Evolutionary conservation across 148 eudicot genomes (phyloP), one percentile per base, ranked within the genome.

Genomic region (Salicornia ramosissima): DNA sequence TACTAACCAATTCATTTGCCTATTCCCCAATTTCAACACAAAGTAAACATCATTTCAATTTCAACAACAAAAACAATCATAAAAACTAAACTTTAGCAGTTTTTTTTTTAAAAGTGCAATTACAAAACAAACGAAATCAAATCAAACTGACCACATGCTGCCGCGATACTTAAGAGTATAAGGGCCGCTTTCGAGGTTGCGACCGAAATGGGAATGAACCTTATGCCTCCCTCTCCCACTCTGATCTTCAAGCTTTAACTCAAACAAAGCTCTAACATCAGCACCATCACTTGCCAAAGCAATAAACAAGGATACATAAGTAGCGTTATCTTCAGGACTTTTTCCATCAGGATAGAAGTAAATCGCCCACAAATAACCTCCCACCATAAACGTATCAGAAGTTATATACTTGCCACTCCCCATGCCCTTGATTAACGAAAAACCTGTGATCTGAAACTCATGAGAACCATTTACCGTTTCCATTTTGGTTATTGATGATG

Each of bases 291-390:
- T 80, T 18, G 84, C 88, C 68, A 85, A 69, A 4, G 88, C 86
- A 39, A 85, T 83, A 53, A 85, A 85, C 63, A 80, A 66, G 39
- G 88, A 85, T 10, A 83, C 84, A 21, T 82, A 78, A 25, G 67
- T 50, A 3, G 76, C 72, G 61, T 80, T 77, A 67, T 85, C 88
- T 71, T 85, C 88, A n/a, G 69, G 31, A 63, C 80, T 75, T 68
- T 85, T 85, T 1, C 88, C 88, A 71, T 85, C 88, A 15, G 88
- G 88, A 49, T 82, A 85, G 55, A 80, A 85, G 60, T 81, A 85
- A 39, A 85, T 78, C 3, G 88, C 86, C 88, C 88, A 85, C 42
- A 52, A 42, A 54, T 78, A 78, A 6, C 88, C 88, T 2, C 88
- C 88, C 3, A 85, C 86, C 58, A 59, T 64, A 69, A 85, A 85